Percentiles rank a stretch among this genome's conserved stretches.
phyloP scores from a whole-genome alignment of 2,329 filamentous ascomycete species.

The Nannizziopsis barbatae region DNA sequence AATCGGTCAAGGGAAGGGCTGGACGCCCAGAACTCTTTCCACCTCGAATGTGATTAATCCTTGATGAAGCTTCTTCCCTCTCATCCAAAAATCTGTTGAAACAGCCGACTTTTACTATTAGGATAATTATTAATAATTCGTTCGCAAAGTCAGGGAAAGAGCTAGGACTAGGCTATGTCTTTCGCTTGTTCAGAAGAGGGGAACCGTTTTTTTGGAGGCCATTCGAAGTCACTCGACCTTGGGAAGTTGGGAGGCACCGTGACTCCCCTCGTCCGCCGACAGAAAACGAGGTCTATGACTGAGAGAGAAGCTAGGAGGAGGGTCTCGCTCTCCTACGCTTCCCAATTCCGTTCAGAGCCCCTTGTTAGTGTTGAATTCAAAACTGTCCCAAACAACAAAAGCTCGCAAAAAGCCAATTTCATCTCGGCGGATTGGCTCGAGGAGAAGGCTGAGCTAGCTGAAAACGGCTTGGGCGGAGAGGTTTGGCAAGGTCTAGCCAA shows the following conservation, averaged over 20 bases:
- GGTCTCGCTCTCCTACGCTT: slow-evolving; percentile 5
- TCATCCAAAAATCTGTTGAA: not conserved
- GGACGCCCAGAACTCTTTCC: not conserved
- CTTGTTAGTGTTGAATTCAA: slow-evolving; percentile 10
- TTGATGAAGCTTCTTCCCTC: not conserved
- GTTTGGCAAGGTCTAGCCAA: slow-evolving; percentile 9
- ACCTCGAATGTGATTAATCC: not conserved
- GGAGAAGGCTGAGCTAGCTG: slow-evolving; percentile 9
- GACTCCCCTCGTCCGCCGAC: too few species aligned
- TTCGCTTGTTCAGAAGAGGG: not conserved
- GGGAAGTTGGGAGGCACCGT: not conserved
- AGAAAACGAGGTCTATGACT: too few species aligned
- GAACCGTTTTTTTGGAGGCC: not conserved
- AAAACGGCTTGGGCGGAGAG: slow-evolving; percentile 6
- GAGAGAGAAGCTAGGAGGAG: not conserved
- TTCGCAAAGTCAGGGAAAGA: not conserved
- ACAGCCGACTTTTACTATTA: not conserved
- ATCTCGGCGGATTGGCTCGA: not conserved
- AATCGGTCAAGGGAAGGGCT: not conserved
- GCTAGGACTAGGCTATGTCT: not conserved
- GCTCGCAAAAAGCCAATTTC: slow-evolving; percentile 2
- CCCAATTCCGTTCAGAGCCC: slow-evolving; percentile 5
- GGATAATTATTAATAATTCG: not conserved
- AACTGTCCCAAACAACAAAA: slow-evolving; percentile 5
- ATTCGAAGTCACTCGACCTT: slow-evolving; percentile 2